Base-by-base conservation (phyloP, 768 basidiomycete species). In the Strobilomyces dryophilus region DNA sequence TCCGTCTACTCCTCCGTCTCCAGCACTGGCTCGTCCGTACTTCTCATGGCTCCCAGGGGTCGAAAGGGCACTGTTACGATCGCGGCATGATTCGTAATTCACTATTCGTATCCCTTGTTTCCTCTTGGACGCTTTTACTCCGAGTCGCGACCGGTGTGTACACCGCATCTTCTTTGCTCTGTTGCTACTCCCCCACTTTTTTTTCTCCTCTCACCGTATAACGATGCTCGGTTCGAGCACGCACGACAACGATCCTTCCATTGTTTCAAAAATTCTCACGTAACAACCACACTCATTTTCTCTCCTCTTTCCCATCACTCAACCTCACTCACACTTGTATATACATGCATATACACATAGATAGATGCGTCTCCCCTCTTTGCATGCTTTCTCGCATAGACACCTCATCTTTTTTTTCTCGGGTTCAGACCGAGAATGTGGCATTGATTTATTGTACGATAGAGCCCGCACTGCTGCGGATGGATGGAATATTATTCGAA, bases 261-360 rank as follows among this genome's bases (percentile, higher is more conserved):
- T 51, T 34, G 45, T 21, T 43, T 46, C 12, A 14, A 31, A 49
- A 20, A 21, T 49, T 47, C 37, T 55, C 57, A 56, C 53, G 49
- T 46, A 51, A 59, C 61, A 21, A 55, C 45, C 63, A 67, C 66
- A 49, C 61, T 70, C 66, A 29, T 68, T 67, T 17, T 53, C 46
- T 21, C 24, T 39, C 29, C 26, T 50, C 11, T 42, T 55, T 53
- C 53, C 52, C 56, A 40, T 58, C 54, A 1, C 51, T 57, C 56
- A 21, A 31, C 47, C 47, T 59, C 61, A 58, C 66, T 67, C 68
- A 63, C 57, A 68, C 49, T 61, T 66, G 61, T 70, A 68, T 66
- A 70, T 68, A 70, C 69, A 66, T 66, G 62, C 63, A 68, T 61
- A 70, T 69, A 70, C 67, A 60, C 66, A 68, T 70, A 65, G 63